These are phyloP conservation scores for Pseudonitzschia delicatissima DNA, from an alignment of 108 stramenopile species.

Conservation along the genomic window DNA sequence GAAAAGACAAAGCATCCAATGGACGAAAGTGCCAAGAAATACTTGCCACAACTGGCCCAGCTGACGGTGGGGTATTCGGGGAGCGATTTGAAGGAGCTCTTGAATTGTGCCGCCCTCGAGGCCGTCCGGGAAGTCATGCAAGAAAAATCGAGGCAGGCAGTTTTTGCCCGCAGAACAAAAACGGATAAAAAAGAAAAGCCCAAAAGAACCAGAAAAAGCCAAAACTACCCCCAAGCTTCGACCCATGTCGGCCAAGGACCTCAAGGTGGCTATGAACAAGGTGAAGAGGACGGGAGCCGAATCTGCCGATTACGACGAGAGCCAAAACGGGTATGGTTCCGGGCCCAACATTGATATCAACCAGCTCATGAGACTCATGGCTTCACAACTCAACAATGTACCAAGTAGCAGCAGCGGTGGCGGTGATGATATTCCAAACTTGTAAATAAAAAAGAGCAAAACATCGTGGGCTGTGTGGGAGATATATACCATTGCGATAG, in stretches of 20 bases:
- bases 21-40: slow-evolving; percentile 34
- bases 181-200: slow-evolving; percentile 14
- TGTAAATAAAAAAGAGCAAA: not conserved
- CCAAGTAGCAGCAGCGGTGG: not conserved
- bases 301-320: slow-evolving; percentile 48
- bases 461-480: too few species aligned
- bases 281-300: slow-evolving; percentile 78
- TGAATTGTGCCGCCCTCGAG: slow-evolving; percentile 89
- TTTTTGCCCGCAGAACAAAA: slow-evolving; percentile 22
- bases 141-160: slow-evolving; percentile 57
- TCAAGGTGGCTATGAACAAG: slow-evolving; percentile 61
- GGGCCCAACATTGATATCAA: not conserved
- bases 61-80: slow-evolving; percentile 84
- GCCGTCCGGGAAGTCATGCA: slow-evolving; percentile 78
- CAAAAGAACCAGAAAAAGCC: slow-evolving; percentile 12
- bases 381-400: not conserved
- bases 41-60: slow-evolving; percentile 66
- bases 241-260: slow-evolving; percentile 61
- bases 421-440: not conserved
- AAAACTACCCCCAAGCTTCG: slow-evolving; percentile 36
- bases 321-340: not conserved
- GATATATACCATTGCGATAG: too few species aligned
- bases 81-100: slow-evolving; percentile 94
- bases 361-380: not conserved
- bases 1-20: slow-evolving; percentile 41